These are phyloP conservation scores for Fraxinus sp. DNA, from an alignment of 305 asterid species.

Conservation along the genomic window DNA sequence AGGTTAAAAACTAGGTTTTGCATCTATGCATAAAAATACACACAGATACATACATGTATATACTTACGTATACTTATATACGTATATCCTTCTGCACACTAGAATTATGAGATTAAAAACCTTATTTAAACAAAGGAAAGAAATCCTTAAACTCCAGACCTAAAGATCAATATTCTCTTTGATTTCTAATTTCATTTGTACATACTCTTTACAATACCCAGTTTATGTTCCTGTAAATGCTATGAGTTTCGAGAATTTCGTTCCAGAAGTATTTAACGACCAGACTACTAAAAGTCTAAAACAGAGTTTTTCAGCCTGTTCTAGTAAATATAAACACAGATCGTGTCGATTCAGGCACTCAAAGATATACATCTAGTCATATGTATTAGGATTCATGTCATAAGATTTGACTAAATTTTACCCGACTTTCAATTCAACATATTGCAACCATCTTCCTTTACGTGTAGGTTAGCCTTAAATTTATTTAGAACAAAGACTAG, in stretches of 20 bases:
- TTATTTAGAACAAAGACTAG: neutral
- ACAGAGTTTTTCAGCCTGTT: neutral
- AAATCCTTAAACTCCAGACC: neutral
- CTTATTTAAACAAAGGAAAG: neutral
- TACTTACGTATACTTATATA: neutral
- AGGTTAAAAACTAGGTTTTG: neutral
- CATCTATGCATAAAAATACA: neutral
- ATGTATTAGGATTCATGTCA: neutral
- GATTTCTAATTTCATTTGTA: neutral
- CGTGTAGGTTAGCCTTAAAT: neutral
- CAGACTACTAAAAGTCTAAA: neutral
- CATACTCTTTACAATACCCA: neutral
- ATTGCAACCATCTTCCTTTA: neutral
- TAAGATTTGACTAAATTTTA: neutral
- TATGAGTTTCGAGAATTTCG: neutral
- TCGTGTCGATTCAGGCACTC: neutral
- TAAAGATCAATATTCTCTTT: neutral
- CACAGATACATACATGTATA: neutral
- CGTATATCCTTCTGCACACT: neutral
- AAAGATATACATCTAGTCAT: neutral
- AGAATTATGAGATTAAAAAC: neutral
- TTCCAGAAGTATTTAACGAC: neutral
- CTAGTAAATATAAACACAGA: neutral
- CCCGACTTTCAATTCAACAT: neutral
- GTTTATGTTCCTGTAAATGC: neutral